phyloP scores from a whole-genome alignment of 1,284 basidiomycete species.

The Ganoderma meredithae region DNA sequence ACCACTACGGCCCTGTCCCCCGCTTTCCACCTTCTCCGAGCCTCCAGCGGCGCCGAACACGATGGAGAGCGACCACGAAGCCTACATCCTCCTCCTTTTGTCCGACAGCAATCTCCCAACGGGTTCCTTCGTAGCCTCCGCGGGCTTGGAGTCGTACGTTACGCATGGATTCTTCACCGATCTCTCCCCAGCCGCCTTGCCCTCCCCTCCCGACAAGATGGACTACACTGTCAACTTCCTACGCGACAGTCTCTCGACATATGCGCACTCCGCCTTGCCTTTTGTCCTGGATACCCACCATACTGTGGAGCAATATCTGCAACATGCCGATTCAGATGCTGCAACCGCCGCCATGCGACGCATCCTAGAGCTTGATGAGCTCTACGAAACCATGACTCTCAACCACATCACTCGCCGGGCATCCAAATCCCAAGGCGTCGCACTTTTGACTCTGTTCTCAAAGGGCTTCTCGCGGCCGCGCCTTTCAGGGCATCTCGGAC shows the following conservation, averaged over 20 bases:
- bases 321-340: neutral
- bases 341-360: conserved; percentile 42
- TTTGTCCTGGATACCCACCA: conserved; percentile 80
- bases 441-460: conserved; percentile 88
- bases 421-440: conserved; percentile 91
- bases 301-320: conserved; percentile 39
- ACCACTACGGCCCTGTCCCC: conserved; percentile 21
- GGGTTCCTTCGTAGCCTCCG: conserved; percentile 91
- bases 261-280: conserved; percentile 76
- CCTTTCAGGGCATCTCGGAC: conserved; percentile 29
- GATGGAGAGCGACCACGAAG: conserved; percentile 53
- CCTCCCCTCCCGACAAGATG: conserved; percentile 42
- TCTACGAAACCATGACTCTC: conserved; percentile 88
- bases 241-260: conserved; percentile 74
- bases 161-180: conserved; percentile 81
- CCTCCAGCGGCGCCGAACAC: neutral
- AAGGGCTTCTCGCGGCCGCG: conserved; percentile 76
- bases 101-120: conserved; percentile 83
- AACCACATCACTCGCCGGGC: conserved; percentile 91
- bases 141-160: conserved; percentile 90
- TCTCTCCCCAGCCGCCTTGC: conserved; percentile 31
- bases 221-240: conserved; percentile 65
- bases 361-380: conserved; percentile 69
- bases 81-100: conserved; percentile 75
- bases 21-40: conserved; percentile 15